A percentile compares a stretch with the other conserved stretches of the same genome.
phyloP scores from a whole-genome alignment of 164 flowering plant genomes.

The grape (Vitis vinifera) region DNA sequence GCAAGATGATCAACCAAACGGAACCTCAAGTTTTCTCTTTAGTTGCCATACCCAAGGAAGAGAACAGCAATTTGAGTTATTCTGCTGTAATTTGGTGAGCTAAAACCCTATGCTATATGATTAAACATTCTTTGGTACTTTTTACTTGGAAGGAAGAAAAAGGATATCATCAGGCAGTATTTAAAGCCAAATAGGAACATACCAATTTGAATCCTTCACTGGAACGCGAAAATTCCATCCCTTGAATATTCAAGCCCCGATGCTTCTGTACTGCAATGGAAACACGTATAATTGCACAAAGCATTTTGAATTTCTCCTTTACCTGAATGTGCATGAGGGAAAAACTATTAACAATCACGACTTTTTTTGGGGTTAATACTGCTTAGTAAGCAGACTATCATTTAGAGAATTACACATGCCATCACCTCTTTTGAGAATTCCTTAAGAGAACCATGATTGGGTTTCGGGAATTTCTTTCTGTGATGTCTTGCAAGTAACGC shows the following conservation, averaged over 20 bases:
- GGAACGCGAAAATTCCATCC: constrained; percentile 28
- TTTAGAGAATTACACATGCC: not conserved
- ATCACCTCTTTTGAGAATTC: constrained; percentile 44
- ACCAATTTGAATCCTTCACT: constrained; percentile 53
- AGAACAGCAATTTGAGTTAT: too few relatives aligned
- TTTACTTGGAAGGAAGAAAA: not conserved
- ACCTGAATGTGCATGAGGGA: constrained; percentile 21
- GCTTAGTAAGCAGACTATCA: not conserved
- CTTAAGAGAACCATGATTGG: constrained; percentile 27
- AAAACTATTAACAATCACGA: not conserved
- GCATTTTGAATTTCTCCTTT: constrained; percentile 52
- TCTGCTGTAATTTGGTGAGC: too few relatives aligned
- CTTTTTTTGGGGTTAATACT: not conserved
- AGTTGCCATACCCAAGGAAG: too few relatives aligned
- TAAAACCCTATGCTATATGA: too few relatives aligned
- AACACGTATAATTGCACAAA: constrained; percentile 51
- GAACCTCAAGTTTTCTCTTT: too few relatives aligned
- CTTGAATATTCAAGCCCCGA: constrained; percentile 21
- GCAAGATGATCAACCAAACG: too few relatives aligned
- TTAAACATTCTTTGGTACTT: not conserved
- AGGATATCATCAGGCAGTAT: not conserved
- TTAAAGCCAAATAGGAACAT: constrained; percentile 5
- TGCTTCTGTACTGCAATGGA: constrained; percentile 40
- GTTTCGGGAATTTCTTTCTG: constrained; percentile 63
- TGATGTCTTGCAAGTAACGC: constrained; percentile 66